Evolutionary conservation across 1,284 basidiomycete species (phyloP).

Genomic region (Cystobasidium sp.): DNA sequence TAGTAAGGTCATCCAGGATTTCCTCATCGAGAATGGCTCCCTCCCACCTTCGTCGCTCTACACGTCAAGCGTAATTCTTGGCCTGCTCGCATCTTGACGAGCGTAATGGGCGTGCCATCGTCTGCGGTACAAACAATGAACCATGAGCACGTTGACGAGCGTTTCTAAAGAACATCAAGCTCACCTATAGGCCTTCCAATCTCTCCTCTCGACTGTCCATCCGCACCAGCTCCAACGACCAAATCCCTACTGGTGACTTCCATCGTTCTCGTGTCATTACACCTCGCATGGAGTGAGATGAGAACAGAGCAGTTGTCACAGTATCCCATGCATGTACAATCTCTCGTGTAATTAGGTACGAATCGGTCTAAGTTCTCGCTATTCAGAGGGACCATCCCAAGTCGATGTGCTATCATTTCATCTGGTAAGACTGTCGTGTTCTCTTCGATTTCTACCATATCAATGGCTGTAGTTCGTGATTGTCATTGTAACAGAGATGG

Average conservation of each 20-base stretch:
- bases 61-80: conserved; percentile 88
- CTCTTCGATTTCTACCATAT: conserved; percentile 88
- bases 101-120: conserved; percentile 64
- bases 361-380: conserved; percentile 64
- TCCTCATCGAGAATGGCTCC: background rate
- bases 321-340: conserved; percentile 78
- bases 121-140: conserved; percentile 32
- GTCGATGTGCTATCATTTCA: conserved; percentile 94
- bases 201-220: conserved; percentile 55
- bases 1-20: background rate
- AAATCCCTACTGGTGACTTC: conserved; percentile 80
- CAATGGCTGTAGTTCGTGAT: conserved; percentile 72
- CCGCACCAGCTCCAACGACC: conserved; percentile 63
- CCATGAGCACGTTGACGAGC: background rate
- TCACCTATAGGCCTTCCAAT: conserved; percentile 51
- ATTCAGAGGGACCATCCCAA: conserved; percentile 90
- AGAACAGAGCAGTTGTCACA: conserved; percentile 82
- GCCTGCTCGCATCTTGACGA: conserved; percentile 90
- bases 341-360: conserved; percentile 79
- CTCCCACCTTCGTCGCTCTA: conserved; percentile 83
- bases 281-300: conserved; percentile 72
- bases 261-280: conserved; percentile 66
- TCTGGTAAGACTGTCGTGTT: conserved; percentile 96
- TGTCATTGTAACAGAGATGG: background rate
- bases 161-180: background rate